Conservation (phyloP, 2,329 filamentous ascomycete genomes). For the Trichoderma hamatum region DNA sequence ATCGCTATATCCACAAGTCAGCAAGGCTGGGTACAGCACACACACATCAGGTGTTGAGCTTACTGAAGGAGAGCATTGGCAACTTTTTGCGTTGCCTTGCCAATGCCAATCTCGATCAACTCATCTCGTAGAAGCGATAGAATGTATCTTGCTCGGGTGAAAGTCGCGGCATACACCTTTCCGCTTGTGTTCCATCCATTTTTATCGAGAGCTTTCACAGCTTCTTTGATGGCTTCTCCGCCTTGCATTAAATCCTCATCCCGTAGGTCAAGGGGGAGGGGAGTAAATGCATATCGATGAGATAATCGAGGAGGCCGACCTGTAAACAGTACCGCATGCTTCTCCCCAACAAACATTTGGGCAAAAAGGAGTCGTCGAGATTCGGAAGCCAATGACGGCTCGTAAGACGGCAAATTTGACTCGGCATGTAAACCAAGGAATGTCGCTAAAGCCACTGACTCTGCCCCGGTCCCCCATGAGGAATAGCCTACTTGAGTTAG, state of each 20-base stretch:
- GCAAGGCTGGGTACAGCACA: neutral
- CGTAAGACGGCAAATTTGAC: conserved; percentile 33
- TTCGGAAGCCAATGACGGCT: conserved; percentile 43
- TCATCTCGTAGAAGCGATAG: conserved; percentile 59
- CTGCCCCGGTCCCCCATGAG: conserved; percentile 44
- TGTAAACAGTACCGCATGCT: conserved; percentile 54
- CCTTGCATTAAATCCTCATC: conserved; percentile 53
- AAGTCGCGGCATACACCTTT: conserved; percentile 48
- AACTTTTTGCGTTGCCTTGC: conserved; percentile 31
- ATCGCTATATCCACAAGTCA: neutral
- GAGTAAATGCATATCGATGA: conserved; percentile 56
- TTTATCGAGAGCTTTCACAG: conserved; percentile 43
- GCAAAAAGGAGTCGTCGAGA: conserved; percentile 39
- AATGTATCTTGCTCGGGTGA: conserved; percentile 49
- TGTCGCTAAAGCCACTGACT: conserved; percentile 42
- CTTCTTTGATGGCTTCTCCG: conserved; percentile 34
- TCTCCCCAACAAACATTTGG: conserved; percentile 50
- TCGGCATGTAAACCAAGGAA: conserved; percentile 43
- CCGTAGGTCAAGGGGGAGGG: conserved; percentile 57
- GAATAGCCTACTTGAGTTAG: conserved; percentile 37
- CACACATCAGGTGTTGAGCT: neutral
- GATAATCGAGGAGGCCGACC: conserved; percentile 58
- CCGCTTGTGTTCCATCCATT: conserved; percentile 57
- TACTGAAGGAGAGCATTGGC: conserved; percentile 8
- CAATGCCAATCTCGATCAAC: conserved; percentile 60